phyloP scores from a whole-genome alignment of 1,139 yeast genomes.

The Debaryomycetaceae sp. region DNA sequence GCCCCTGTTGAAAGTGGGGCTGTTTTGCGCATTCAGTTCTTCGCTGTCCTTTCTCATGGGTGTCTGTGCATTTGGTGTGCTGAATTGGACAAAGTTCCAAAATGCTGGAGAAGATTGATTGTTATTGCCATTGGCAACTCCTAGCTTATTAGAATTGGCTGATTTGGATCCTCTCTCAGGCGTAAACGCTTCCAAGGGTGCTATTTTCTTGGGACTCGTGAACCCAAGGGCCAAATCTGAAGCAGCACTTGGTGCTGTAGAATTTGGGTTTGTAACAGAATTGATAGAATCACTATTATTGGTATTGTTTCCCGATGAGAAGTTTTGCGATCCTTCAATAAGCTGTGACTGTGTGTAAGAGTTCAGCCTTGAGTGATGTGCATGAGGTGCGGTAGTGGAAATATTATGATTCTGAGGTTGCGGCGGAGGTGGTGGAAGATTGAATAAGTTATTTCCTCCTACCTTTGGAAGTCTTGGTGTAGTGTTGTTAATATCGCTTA shows the following conservation, averaged over 20 bases:
- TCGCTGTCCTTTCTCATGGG: constrained; percentile 39
- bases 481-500: constrained; percentile 18
- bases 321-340: constrained; percentile 4
- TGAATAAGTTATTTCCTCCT: constrained; percentile 24
- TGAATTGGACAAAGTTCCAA: constrained; percentile 76
- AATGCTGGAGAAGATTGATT: constrained; percentile 67
- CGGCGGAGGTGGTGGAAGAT: constrained; percentile 36
- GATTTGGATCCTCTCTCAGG: constrained; percentile 69
- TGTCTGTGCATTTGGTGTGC: constrained; percentile 59
- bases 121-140: constrained; percentile 23
- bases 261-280: constrained; percentile 9
- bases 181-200: constrained; percentile 75
- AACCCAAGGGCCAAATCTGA: constrained; percentile 38
- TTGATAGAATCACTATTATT: constrained; percentile 15
- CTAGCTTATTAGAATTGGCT: constrained; percentile 13
- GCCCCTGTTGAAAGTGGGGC: constrained; percentile 40
- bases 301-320: constrained; percentile 11
- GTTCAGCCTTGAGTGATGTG: constrained; percentile 28
- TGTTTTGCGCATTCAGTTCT: constrained; percentile 34
- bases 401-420: constrained; percentile 10
- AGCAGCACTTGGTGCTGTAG: constrained; percentile 15
- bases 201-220: constrained; percentile 53
- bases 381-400: constrained; percentile 15
- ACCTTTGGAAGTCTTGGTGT: constrained; percentile 40
- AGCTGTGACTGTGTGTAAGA: constrained; percentile 18